Evolutionary conservation across 2,329 filamentous ascomycete genomes (phyloP), one percentile per base, ranked within the genome.

Genomic region (Aspergillus aculeatinus): DNA sequence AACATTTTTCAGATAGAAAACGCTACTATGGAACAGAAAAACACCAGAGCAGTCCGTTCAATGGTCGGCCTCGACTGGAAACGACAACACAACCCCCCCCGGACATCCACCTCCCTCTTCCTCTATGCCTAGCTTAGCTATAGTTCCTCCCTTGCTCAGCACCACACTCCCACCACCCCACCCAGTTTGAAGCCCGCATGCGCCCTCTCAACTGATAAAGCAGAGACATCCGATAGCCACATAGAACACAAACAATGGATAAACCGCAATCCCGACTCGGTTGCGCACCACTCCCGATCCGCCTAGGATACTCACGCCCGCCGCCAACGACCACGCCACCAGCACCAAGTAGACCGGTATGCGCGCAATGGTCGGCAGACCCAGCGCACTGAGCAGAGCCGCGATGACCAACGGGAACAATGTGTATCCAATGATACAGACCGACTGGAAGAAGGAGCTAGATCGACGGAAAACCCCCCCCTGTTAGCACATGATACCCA

Each of bases 391-490:
- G 65, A 99, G 86, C 55, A 97, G 80, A 1, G 94, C 88, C 7
- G 96, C 96, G 67, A 99, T 90, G 68, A 98, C 95, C 56, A 99
- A 86, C 2, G 95, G 95, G 79, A 99, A 99, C 58, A 99, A 86
- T 1, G 95, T 99, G 78, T 99, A 99, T 50, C 95, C 95, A 74
- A 99, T 99, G 70, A 99, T 96, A 77, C 93, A 98, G 67, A 99
- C 86, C 60, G 92, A 96, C 77, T 99, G 95, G 72, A 96, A 95
- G 76, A 99, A 99, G 19, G 95, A 97, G 71, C 94, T 98, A 73
- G 54, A 70, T 10, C n/a, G 4, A n/a, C 39, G 39, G 7, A 19
- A 9, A 2, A 2, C 21, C 39, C 0, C 16, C 29, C 23, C 9
- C 21, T 23, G 55, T 73, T 55, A 73, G 69, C 60, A 60, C 16